Evolutionary conservation across 805 yeast genomes (phyloP), one percentile per base, ranked within the genome.

Genomic region (Zygoascus biomembranicola): DNA sequence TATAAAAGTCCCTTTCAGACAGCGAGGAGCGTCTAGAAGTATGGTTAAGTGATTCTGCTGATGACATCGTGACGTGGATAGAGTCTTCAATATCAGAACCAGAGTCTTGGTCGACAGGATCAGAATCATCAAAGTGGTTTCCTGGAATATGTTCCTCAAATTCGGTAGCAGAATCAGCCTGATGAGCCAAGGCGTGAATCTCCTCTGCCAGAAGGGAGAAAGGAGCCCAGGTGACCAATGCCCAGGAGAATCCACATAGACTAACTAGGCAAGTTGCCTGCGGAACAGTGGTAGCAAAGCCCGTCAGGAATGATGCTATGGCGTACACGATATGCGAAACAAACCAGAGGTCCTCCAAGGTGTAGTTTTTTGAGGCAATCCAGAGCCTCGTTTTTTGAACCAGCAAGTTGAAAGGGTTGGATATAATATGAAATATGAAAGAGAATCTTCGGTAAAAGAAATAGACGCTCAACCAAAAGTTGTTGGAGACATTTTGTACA

Each of bases 211-310:
- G 78, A 43, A 82, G 62, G 1, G 81, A 82, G 65, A 80, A 82
- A 9, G 87, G 87, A 2, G 83, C 82, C 87, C 87, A 82, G 10
- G 81, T 70, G 0, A 85, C 82, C 55, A 74, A 71, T 0, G 87
- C 86, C 87, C 87, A 82, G 0, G 86, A 76, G 28, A 81, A 69
- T 3, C 87, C 87, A 52, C 80, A 64, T 13, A 79, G 57, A 0
- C 73, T 82, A 58, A 81, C 79, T 59, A 82, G 62, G 0, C 69
- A 54, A 6, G 81, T 75, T 0, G 84, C 85, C 20, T 65, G 69
- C 0, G 51, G 52, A 5, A 79, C 76, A 2, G 69, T 66, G 2
- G 59, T 44, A 10, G 79, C 75, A 47, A 73, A 73, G 41, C 78
- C 73, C 0, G 85, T 78, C 0, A 72, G 57, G 11, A 73, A 49